phyloP scores from a whole-genome alignment of 2,329 filamentous ascomycete genomes.

The Aspergillus sp. region DNA sequence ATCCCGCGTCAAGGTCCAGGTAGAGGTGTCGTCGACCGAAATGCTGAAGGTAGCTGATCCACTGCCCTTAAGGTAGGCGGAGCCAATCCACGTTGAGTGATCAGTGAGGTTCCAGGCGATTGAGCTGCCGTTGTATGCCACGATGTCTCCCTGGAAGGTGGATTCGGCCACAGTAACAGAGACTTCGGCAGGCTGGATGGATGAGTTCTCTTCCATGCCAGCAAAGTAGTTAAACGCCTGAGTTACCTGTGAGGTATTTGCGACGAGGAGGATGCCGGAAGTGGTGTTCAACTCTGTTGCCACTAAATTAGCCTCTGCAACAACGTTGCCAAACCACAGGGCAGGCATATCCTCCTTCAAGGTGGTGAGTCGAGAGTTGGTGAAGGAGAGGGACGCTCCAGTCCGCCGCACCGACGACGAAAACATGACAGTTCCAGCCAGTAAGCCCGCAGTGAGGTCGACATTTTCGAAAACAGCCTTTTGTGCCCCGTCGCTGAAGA shows the following conservation, averaged over 20 bases:
- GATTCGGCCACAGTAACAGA: constrained; percentile 28
- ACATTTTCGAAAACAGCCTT: constrained; percentile 18
- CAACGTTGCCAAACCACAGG: not conserved
- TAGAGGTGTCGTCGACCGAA: not conserved
- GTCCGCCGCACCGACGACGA: constrained; percentile 23
- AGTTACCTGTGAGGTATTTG: not conserved
- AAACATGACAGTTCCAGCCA: constrained; percentile 34
- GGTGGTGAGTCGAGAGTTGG: not conserved
- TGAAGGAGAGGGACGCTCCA: constrained; percentile 12
- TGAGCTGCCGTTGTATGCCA: constrained; percentile 37
- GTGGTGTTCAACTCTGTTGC: not conserved
- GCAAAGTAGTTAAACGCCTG: not conserved
- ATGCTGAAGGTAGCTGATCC: not conserved
- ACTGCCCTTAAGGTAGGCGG: constrained; percentile 2
- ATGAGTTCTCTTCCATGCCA: not conserved
- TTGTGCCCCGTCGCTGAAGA: constrained; percentile 35
- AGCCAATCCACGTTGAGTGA: constrained; percentile 23
- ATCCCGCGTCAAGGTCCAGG: not conserved
- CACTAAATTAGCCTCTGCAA: not conserved
- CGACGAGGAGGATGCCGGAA: not conserved
- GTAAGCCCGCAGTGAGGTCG: constrained; percentile 32
- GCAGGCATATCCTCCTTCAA: not conserved
- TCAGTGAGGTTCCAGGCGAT: constrained; percentile 21
- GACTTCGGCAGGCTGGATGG: not conserved
- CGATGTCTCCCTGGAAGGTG: constrained; percentile 33